Evolutionary conservation across 176 grass and related monocot genomes (phyloP), one percentile per base, ranked within the genome.

Genomic region (Bothriochloa decipiens): DNA sequence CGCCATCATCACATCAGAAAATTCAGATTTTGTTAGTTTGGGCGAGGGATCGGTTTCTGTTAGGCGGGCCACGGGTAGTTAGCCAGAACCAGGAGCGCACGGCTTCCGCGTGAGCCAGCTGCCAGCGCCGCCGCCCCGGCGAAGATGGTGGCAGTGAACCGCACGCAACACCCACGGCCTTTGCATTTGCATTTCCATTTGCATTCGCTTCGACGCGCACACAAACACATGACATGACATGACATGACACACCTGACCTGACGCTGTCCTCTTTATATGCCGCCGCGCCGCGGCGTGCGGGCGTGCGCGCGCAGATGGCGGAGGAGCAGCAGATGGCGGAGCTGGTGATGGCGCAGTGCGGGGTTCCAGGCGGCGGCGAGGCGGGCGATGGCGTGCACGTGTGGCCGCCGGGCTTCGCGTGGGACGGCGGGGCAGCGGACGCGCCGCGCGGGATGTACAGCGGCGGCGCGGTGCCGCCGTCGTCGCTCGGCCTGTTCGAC

Each of bases 311-410:
- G 76, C 78, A 92, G 92, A 92, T 94, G 90, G 86, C 88, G 15
- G 92, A 97, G 86, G 92, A 94, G 70, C 86, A 89, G 58, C 92
- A 92, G 90, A 94, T 91, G 75, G 81, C 89, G 57, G 94, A 94
- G 78, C 86, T 92, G 35, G 87, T 97, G 74, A 90, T 89, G 89
- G 88, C 89, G 61, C 89, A 88, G 81, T 95, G 89, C 87, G 88
- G 83, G n/a, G 79, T 81, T 76, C 46, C 65, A 55, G 41, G 53
- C 42, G 53, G 35, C 72, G 74, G 0, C 15, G 53, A 72, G 1
- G 64, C 3, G 71, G 3, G 46, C 27, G 82, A 87, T 5, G 74
- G 57, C 20, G 78, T 11, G 43, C 84, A 91, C 68, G 55, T 35
- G 9, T 90, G 88, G 91, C 33, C 40, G 18, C 81, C 85, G 57